Base-by-base conservation (phyloP, 106 monocot species). In the Dendrobium huoshanense region DNA sequence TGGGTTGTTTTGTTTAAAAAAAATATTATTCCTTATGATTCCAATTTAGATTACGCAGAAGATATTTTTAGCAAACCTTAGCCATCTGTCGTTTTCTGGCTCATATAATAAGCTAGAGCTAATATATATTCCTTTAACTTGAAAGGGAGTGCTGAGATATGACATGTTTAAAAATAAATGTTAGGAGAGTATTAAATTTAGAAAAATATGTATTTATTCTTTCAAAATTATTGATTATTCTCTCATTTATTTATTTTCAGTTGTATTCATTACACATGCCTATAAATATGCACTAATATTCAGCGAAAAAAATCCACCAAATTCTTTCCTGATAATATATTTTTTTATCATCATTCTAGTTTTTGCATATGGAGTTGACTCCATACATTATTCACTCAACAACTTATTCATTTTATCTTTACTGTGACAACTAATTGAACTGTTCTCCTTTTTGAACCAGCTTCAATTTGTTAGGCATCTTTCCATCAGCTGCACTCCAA, bases 391-490 rank as follows among this genome's bases (percentile, higher is more conserved):
- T 5, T 24, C 24, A 65, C 1, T 25, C 22, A 5, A 25, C 65
- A 65, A 24, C 65, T 65, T 37, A 37, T 37, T 25, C 9, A 8
- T 65, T 25, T 65, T n/a, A 65, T 37, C 37, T 37, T 37, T 37
- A 37, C 58, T 58, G 61, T 20, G 20, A 65, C 25, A 25, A 7
- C 37, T 37, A 70, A 70, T 37, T 33, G 33, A 70, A 37, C 15
- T 70, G 20, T 43, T 74, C 74, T 40, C 72, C 40, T 74, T 44
- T 73, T 16, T 20, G 20, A 74, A 43, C 74, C 74, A 74, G 74
- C 74, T 74, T 74, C 43, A 74, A 5, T 74, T 74, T 74, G 29
- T 74, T 20, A 19, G 74, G 13, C 43, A 74, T n/a, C 18, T 43
- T 74, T 74, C 74, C 19, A n/a, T 74, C 25, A 74, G 41, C 42